Conservation (phyloP, 768 basidiomycete species). For the Leccinum pellstonianum region DNA sequence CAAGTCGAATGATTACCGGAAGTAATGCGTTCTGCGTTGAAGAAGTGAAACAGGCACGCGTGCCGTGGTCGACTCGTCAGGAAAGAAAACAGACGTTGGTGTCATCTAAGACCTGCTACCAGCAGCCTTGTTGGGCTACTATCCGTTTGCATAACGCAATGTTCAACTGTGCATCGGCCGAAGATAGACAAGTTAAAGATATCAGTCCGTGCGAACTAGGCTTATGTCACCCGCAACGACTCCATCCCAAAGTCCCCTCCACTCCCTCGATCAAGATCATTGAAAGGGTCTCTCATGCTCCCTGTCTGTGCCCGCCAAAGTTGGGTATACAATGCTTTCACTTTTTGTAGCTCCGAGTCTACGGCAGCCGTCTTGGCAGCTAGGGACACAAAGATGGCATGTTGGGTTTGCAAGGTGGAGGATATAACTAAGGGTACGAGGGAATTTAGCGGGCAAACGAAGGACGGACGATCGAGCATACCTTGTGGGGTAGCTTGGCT, state of each 20-base stretch:
- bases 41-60: too few species aligned
- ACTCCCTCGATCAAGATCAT: constrained; percentile 42
- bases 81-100: not conserved
- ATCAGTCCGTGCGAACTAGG: not conserved
- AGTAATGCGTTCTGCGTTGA: too few species aligned
- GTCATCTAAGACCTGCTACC: not conserved
- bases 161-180: not conserved
- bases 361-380: constrained; percentile 74
- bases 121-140: not conserved
- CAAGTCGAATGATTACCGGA: too few species aligned
- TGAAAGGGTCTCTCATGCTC: constrained; percentile 82
- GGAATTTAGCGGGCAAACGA: not conserved
- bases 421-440: constrained; percentile 51
- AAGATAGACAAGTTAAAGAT: not conserved
- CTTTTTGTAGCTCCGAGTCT: constrained; percentile 72
- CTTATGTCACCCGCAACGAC: constrained; percentile 24
- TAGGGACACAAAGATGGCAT: constrained; percentile 71
- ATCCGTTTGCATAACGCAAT: not conserved
- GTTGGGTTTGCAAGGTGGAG: constrained; percentile 76
- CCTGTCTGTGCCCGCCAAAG: constrained; percentile 80
- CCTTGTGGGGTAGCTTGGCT: constrained; percentile 75
- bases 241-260: constrained; percentile 47
- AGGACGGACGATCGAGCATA: constrained; percentile 26
- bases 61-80: not conserved
- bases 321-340: constrained; percentile 73